Base-by-base conservation (phyloP, 2,329 filamentous ascomycete genomes). In the Calonectria pteridis region DNA sequence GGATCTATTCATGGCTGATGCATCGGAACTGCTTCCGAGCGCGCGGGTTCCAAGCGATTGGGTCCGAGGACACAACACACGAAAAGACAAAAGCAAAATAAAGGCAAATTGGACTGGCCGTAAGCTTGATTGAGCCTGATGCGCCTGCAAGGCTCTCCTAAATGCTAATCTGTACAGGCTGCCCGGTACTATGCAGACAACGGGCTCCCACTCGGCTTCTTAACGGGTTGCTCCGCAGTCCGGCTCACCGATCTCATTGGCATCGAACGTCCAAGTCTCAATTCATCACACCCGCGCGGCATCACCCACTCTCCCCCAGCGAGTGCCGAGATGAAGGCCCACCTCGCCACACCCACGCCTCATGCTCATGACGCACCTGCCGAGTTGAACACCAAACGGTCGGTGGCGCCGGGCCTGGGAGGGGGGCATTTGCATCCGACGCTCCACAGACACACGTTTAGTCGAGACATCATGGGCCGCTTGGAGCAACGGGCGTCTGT, bases 211-310 rank as follows among this genome's bases (percentile, higher is more conserved):
- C 35, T 40, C 51, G 18, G 16, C 3, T n/a, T 11, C 18, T 37
- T 18, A 16, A 18, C 55, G 20, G 55, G 14, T 33, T 55, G 10
- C 51, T 55, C 55, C 55, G 35, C 43, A 46, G n/a, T 23, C 43
- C 43, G 33, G 31, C n/a, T 35, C n/a, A 23, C 31, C 55, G 20
- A 59, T 59, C 31, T 59, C n/a, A 16, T 4, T 35, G 10, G 2
- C 20, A 37, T 35, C 33, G 20, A n/a, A 18, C 6, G 31, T 29
- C 40, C 16, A 43, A 43, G 40, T 5, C n/a, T 37, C 23, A 23
- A 62, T 62, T 62, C 33, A 62, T 62, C 55, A 62, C 35, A 62
- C 55, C 55, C 55, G 55, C 55, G 55, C 55, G 55, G 55, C 23
- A 59, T 35, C 37, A 40, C 26, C 55, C 55, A 62, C 55, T 62